Base-by-base conservation (phyloP, 306 rosid genomes). In the Mimosa bimucronata region DNA sequence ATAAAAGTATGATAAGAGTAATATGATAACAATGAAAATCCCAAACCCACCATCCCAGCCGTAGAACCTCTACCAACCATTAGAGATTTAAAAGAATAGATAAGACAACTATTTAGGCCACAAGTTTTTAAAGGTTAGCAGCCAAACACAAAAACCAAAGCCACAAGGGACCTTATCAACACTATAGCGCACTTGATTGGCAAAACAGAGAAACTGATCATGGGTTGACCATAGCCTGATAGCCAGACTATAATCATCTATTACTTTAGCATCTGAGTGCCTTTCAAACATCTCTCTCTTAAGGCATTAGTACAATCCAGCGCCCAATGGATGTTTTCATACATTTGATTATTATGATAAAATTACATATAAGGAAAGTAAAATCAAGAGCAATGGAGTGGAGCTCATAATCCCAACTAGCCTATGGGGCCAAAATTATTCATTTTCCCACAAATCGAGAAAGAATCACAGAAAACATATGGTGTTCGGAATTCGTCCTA, bases 281-380 rank as follows among this genome's bases (percentile, higher is more conserved):
- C 30, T 21, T 21, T 53, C 60, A 6, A 53, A 53, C 60, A 53
- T 7, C 25, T n/a, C 12, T 53, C 25, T 25, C 60, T 53, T 6
- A 53, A 53, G 12, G 60, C 60, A n/a, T 53, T 8, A 19, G 1
- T 4, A 53, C 18, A 53, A 53, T 53, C 11, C 60, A 52, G 62
- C 62, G 14, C 15, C 28, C 2, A 0, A 58, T 23, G 16, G 16
- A 25, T 15, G 1, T n/a, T n/a, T n/a, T n/a, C 31, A 9, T 4
- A 4, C 16, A 15, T 11, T 25, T 1, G 31, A 58, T 0, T 23
- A 58, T 23, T 14, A 7, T 9, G 30, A 21, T 3, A 3, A 75
- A 70, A 78, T 28, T 34, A 69, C 83, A 79, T 40, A 52, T 0
- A 73, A 70, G 70, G 25, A 37, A 71, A 67, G 48, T 31, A 37